Evolutionary conservation across 2,329 filamentous ascomycete genomes (phyloP).

Genomic region (Venturia oleaginea): DNA sequence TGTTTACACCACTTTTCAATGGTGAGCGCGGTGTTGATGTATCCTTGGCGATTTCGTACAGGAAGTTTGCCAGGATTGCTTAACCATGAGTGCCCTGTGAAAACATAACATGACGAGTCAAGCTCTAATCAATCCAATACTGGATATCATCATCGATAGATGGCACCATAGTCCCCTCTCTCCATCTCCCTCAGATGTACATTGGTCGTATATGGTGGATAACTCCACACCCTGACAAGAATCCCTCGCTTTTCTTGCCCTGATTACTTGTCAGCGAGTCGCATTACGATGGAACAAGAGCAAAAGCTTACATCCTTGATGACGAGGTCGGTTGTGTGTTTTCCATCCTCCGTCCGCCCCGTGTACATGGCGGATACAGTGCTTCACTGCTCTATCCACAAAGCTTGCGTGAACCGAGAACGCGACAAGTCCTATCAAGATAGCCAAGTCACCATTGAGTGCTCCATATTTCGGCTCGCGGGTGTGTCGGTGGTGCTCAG

Average conservation of each 20-base stretch:
- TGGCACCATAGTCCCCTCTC: conserved; percentile 10
- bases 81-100: neutral
- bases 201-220: conserved; percentile 9
- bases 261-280: neutral
- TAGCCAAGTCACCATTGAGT: conserved; percentile 13
- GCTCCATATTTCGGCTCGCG: conserved; percentile 9
- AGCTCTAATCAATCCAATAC: too few species aligned
- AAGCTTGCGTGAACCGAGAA: conserved; percentile 6
- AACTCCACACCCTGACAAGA: conserved; percentile 13
- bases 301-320: conserved; percentile 12
- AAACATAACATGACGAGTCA: too few species aligned
- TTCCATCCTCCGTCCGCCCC: conserved; percentile 10
- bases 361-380: neutral
- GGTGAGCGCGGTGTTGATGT: neutral
- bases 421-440: conserved; percentile 13
- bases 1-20: too few species aligned
- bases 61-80: neutral
- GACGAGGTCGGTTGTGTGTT: conserved; percentile 3
- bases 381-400: neutral
- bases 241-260: conserved; percentile 13
- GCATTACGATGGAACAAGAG: neutral
- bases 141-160: conserved; percentile 12
- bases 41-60: neutral
- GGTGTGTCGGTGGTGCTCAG: conserved; percentile 2
- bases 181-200: conserved; percentile 7